phyloP scores from a whole-genome alignment of 768 basidiomycete species.

The Boletus vermiculosoides region DNA sequence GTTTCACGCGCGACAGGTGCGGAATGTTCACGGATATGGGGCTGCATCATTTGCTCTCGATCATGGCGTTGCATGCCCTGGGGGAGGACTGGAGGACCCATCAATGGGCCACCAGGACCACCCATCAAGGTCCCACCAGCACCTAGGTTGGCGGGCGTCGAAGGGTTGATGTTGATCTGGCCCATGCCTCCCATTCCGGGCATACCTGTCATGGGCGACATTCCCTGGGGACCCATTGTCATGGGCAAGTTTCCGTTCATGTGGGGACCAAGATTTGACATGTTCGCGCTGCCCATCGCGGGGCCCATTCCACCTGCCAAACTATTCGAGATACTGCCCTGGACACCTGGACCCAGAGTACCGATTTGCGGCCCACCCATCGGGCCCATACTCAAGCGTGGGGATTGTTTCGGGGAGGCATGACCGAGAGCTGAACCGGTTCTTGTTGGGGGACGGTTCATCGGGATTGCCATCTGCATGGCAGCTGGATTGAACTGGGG shows the following conservation, averaged over 20 bases:
- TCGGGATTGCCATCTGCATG: slow-evolving; percentile 23
- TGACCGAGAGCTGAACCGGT: slow-evolving; percentile 30
- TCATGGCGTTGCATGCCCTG: slow-evolving; percentile 26
- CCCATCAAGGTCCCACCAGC: slow-evolving; percentile 25
- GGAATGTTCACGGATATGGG: slow-evolving; percentile 25
- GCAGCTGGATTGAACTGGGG: slow-evolving; percentile 17
- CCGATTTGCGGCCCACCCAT: slow-evolving; percentile 15
- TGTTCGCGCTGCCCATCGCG: slow-evolving; percentile 7
- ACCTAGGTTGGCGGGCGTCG: slow-evolving; percentile 19
- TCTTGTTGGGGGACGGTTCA: slow-evolving; percentile 31
- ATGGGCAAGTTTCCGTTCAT: slow-evolving; percentile 22
- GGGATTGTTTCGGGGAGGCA: slow-evolving; percentile 31
- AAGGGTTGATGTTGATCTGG: slow-evolving; percentile 21
- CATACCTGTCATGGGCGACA: slow-evolving; percentile 18
- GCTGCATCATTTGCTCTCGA: slow-evolving; percentile 27
- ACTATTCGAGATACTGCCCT: slow-evolving; percentile 15
- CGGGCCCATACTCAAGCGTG: slow-evolving; percentile 19
- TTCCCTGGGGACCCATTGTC: slow-evolving; percentile 14
- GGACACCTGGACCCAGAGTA: slow-evolving; percentile 10
- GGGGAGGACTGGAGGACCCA: slow-evolving; percentile 40
- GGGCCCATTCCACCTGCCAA: slow-evolving; percentile 15
- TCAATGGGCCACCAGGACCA: slow-evolving; percentile 34
- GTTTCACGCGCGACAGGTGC: slow-evolving; percentile 27
- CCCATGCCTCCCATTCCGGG: slow-evolving; percentile 18
- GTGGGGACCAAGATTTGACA: slow-evolving; percentile 10